phyloP scores from a whole-genome alignment of 352 stramenopile genomes.

The Aphanomyces stellatus region DNA sequence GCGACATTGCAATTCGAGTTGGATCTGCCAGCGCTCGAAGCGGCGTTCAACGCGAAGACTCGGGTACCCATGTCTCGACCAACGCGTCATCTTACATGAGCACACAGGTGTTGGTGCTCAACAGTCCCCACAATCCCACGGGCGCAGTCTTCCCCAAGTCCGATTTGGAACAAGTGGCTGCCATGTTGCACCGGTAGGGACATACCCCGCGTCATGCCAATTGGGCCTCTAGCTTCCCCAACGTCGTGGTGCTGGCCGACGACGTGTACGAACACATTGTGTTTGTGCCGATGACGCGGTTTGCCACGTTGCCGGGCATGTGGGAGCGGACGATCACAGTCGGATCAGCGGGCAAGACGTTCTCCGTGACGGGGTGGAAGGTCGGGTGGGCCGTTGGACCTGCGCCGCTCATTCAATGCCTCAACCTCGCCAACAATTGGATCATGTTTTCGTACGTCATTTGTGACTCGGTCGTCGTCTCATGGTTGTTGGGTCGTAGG shows the following conservation, averaged over 20 bases:
- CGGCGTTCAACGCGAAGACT: conserved; percentile 88
- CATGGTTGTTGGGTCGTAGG: no score
- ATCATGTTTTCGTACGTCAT: conserved; percentile 66
- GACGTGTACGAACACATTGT: conserved; percentile 98
- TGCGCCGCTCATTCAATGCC: conserved; percentile 54
- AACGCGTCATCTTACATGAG: background rate
- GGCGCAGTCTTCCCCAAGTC: conserved; percentile 93
- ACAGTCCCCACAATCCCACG: conserved; percentile 98
- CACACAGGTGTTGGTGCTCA: conserved; percentile 84
- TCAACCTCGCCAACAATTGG: conserved; percentile 77
- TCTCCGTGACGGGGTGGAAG: conserved; percentile 90
- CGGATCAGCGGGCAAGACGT: conserved; percentile 88
- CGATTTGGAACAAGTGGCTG: conserved; percentile 91
- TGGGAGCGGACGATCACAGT: conserved; percentile 82
- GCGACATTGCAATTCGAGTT: conserved; percentile 53
- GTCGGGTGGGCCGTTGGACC: conserved; percentile 89
- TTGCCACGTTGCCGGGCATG: conserved; percentile 76
- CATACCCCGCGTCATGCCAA: conserved; percentile 6
- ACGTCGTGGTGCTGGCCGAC: conserved; percentile 92
- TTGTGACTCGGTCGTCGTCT: background rate
- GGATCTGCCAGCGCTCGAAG: conserved; percentile 76
- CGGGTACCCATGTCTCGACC: conserved; percentile 27
- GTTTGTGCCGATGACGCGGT: conserved; percentile 57
- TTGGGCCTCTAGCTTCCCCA: no score
- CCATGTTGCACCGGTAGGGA: conserved; percentile 57